Evolutionary conservation across 1,284 basidiomycete genomes (phyloP), one percentile per base, ranked within the genome.

Genomic region (Cerioporus squamosus): DNA sequence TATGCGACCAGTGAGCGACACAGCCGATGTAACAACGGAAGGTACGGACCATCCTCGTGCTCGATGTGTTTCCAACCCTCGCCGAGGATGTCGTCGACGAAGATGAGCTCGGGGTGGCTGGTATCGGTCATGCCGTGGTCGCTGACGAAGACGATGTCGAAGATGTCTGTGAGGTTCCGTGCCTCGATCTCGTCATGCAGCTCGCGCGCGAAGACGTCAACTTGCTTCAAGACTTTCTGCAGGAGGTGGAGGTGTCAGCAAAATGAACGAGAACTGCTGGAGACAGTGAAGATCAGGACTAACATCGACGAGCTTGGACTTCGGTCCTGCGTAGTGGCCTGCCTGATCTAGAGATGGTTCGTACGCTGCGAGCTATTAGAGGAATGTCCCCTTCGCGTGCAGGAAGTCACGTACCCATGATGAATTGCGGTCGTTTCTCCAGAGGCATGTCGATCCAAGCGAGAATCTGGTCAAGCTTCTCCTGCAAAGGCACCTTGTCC

Each of bases 101-200:
- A 94, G 38, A 97, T 77, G 52, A 87, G 79, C 48, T 89, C 83
- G 0, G 88, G 85, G 63, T 91, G 82, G 61, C 86, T 88, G 8
- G 94, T 96, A 65, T 90, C 88, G 0, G 88, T 90, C 95, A 97
- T 97, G 3, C 95, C 95, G 70, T 97, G 95, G 73, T 97, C 95
- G 58, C 89, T 92, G 51, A 97, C 93, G 66, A 96, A 94, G 24
- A 97, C 81, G 26, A 97, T 79, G 71, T 97, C 93, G 29, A 96
- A 89, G 26, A 97, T 90, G 38, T 90, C 83, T 1, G 84, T 86
- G 31, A 96, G 78, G 68, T 95, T 93, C 2, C 95, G 84, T n/a
- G 77, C 74, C 29, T 80, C 80, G 31, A 97, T 75, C 1, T 82
- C 79, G 2, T 75, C 72, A 59, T 90, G 84, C 14, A 97, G 74